Percentiles rank a stretch among this genome's conserved stretches.
Evolutionary conservation across 176 grass and related monocot species (phyloP).

Genomic region (Tillandsia leiboldiana): DNA sequence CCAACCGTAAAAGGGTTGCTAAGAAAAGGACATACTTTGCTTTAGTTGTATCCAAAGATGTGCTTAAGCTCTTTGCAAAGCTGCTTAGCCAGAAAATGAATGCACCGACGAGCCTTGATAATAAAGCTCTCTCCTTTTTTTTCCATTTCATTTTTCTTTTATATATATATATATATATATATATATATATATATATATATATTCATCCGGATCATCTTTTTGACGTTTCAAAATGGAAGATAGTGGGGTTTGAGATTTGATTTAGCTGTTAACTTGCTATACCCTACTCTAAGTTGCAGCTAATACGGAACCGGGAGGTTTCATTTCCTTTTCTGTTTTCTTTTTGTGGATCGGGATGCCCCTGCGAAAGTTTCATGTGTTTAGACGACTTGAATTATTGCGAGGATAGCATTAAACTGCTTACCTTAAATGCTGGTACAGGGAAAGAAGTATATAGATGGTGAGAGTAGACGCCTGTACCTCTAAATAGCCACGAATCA

Average conservation of each 20-base stretch:
- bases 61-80: not conserved
- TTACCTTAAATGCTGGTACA: not conserved
- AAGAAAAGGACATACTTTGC: not conserved
- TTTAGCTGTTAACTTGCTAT: too few relatives aligned
- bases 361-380: not conserved
- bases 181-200: too few relatives aligned
- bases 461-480: not conserved
- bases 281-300: too few relatives aligned
- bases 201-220: too few relatives aligned
- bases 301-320: not conserved
- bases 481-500: not conserved
- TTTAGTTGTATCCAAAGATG: not conserved
- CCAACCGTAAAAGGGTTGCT: not conserved
- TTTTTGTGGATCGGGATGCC: not conserved
- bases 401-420: not conserved
- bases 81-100: too few relatives aligned
- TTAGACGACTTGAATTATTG: too few relatives aligned
- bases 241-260: too few relatives aligned
- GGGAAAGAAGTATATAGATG: not conserved
- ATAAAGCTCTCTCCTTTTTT: too few relatives aligned
- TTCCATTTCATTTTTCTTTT: too few relatives aligned
- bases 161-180: too few relatives aligned
- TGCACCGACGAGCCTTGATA: too few relatives aligned
- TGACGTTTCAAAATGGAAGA: too few relatives aligned
- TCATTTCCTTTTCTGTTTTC: not conserved